Conservation (phyloP, 2,329 filamentous ascomycete species). For the Aspergillus eucalypticola region DNA sequence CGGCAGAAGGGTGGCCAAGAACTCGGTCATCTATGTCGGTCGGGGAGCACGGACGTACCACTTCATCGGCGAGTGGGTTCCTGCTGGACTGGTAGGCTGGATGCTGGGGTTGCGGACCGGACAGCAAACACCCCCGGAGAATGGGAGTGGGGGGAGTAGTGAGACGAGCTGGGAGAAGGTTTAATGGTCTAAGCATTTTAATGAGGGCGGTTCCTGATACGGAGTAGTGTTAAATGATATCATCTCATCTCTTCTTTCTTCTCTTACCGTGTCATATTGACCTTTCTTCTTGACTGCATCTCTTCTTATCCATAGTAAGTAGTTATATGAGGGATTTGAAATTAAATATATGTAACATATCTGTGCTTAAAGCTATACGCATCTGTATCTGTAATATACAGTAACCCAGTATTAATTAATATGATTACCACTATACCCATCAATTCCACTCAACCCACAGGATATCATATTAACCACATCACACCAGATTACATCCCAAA, state of each 20-base stretch:
- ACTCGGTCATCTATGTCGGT: constrained; percentile 72
- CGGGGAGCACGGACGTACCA: constrained; percentile 82
- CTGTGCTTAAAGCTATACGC: too few species aligned
- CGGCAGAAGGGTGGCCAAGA: constrained; percentile 38
- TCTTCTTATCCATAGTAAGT: neutral
- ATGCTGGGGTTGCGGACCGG: constrained; percentile 76
- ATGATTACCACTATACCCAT: too few species aligned
- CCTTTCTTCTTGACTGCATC: neutral
- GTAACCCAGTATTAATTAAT: too few species aligned
- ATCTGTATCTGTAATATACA: too few species aligned
- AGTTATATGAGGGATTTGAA: neutral
- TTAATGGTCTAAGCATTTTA: constrained; percentile 10
- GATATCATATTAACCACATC: neutral
- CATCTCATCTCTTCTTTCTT: neutral
- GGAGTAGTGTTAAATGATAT: neutral
- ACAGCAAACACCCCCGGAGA: constrained; percentile 19
- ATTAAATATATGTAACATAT: neutral
- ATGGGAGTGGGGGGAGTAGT: constrained; percentile 34
- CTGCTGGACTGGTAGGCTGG: constrained; percentile 77
- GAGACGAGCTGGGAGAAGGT: constrained; percentile 41
- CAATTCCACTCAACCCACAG: too few species aligned
- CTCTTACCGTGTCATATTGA: neutral
- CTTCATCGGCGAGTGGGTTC: constrained; percentile 78
- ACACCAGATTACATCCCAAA: neutral
- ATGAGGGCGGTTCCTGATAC: neutral